Conservation (phyloP, 148 eudicot genomes). For the Rhododendron ferrugineum region DNA sequence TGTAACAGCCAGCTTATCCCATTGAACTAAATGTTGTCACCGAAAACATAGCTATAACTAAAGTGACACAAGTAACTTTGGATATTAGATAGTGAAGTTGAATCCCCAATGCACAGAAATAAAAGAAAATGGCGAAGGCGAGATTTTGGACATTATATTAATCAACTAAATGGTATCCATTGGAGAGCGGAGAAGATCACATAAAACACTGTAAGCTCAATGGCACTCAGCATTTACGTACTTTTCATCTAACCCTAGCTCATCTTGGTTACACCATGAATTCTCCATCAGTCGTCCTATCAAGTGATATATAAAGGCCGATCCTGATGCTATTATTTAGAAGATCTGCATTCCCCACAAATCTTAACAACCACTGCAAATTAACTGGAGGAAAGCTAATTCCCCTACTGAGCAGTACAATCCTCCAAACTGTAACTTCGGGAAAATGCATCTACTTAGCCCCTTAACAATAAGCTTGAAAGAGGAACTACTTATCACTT, state of each 20-base stretch:
- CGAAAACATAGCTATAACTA: background rate
- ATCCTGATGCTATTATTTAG: background rate
- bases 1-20: constrained; percentile 26
- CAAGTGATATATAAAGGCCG: background rate
- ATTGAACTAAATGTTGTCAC: background rate
- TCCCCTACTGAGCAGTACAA: background rate
- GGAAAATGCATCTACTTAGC: background rate
- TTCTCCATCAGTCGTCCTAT: background rate
- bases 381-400: background rate
- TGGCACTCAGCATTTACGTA: background rate
- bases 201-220: background rate
- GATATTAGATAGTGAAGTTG: background rate
- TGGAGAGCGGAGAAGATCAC: too few species aligned
- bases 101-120: background rate
- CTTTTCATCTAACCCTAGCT: background rate
- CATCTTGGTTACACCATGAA: background rate
- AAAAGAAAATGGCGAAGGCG: background rate
- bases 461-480: background rate
- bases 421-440: background rate
- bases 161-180: constrained; percentile 1
- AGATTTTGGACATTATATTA: background rate
- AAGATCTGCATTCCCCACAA: background rate
- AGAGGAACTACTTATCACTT: background rate
- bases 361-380: background rate
- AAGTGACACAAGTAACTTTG: background rate